Evolutionary conservation across 352 stramenopile genomes (phyloP).

Genomic region (Plasmopara viticola): DNA sequence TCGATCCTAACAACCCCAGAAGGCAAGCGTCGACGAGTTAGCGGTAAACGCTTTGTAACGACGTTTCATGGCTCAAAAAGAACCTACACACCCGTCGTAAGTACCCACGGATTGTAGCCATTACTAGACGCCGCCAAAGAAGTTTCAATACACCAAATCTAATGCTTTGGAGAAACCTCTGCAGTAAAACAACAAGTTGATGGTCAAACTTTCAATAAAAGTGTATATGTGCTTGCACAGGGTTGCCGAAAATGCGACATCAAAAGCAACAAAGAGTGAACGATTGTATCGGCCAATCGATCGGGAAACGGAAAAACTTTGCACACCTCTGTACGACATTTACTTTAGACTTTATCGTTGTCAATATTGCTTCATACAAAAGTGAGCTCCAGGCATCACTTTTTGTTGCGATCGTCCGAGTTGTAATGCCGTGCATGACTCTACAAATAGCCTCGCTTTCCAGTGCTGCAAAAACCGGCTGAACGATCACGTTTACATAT

Average conservation of each 20-base stretch:
- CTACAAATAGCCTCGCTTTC: constrained; percentile 16
- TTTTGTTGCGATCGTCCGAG: neutral
- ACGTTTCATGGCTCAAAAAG: constrained; percentile 62
- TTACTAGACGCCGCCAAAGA: constrained; percentile 52
- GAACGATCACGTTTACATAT: constrained; percentile 38
- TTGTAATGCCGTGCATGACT: neutral
- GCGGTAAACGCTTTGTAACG: constrained; percentile 56
- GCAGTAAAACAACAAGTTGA: neutral
- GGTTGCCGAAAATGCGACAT: constrained; percentile 83
- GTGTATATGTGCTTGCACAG: constrained; percentile 45
- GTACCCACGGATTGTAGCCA: constrained; percentile 75
- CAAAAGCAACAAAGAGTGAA: constrained; percentile 65
- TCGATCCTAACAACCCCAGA: constrained; percentile 62
- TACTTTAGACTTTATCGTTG: constrained; percentile 45
- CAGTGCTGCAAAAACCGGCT: constrained; percentile 34
- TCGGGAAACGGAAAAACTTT: constrained; percentile 74
- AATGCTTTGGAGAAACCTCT: constrained; percentile 70
- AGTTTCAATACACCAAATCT: constrained; percentile 61
- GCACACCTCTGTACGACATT: constrained; percentile 55
- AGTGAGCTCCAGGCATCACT: constrained; percentile 15
- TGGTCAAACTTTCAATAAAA: neutral
- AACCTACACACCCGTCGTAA: no score
- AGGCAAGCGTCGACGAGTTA: constrained; percentile 51
- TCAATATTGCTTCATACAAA: constrained; percentile 10
- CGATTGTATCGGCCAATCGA: constrained; percentile 69